A percentile compares a stretch with the other conserved stretches of the same genome.
Evolutionary conservation across 1,284 basidiomycete species (phyloP).

Genomic region (Termitomyces sp.): DNA sequence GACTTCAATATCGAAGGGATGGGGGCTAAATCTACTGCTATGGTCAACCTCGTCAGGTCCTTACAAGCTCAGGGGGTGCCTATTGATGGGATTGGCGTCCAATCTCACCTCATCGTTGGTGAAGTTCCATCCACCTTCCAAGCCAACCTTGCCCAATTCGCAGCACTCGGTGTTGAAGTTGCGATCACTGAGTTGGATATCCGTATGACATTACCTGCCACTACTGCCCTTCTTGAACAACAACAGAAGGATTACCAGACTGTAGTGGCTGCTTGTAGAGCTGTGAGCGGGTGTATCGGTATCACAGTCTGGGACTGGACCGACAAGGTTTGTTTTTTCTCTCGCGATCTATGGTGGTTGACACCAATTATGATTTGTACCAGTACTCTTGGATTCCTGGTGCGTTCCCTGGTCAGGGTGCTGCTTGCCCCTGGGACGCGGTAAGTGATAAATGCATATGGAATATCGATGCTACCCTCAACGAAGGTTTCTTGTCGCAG

Average conservation of each 20-base stretch:
- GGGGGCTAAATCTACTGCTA: slow-evolving; percentile 47
- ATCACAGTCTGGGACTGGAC: slow-evolving; percentile 53
- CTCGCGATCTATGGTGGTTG: background rate
- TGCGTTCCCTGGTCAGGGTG: slow-evolving; percentile 45
- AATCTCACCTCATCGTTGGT: slow-evolving; percentile 50
- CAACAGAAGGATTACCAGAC: slow-evolving; percentile 52
- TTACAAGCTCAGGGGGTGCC: slow-evolving; percentile 43
- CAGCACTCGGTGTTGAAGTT: slow-evolving; percentile 51
- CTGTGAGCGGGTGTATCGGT: slow-evolving; percentile 45
- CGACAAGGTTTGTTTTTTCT: slow-evolving; percentile 31
- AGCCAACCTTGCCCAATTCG: slow-evolving; percentile 42
- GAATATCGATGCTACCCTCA: background rate
- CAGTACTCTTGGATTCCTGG: slow-evolving; percentile 51
- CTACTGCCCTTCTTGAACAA: slow-evolving; percentile 43
- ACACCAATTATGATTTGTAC: background rate
- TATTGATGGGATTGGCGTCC: slow-evolving; percentile 54
- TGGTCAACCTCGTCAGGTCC: slow-evolving; percentile 44
- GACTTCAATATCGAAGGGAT: slow-evolving; percentile 52
- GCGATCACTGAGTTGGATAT: slow-evolving; percentile 59
- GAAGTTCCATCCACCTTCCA: slow-evolving; percentile 40
- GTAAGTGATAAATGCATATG: slow-evolving; percentile 21
- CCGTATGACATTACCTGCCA: slow-evolving; percentile 50
- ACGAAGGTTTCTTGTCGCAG: slow-evolving; percentile 14
- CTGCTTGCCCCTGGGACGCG: slow-evolving; percentile 45
- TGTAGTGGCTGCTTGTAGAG: slow-evolving; percentile 49